Evolutionary conservation across 768 basidiomycete genomes (phyloP).

Genomic region (Auriscalpium vulgare): DNA sequence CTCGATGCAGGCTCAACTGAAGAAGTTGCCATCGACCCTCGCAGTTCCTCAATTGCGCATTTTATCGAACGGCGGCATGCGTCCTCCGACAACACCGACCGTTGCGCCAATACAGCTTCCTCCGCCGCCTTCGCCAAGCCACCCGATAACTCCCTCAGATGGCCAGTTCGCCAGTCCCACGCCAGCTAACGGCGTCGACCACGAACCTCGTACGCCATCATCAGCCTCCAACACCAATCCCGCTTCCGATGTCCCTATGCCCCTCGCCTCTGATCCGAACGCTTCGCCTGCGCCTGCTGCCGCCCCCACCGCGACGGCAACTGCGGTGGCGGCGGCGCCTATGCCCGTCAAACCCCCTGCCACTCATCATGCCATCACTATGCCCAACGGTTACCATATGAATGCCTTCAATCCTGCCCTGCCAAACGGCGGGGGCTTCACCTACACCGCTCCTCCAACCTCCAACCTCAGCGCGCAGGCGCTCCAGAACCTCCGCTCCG

Average conservation of each 20-base stretch:
- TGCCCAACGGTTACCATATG: slow-evolving; percentile 35
- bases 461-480: slow-evolving; percentile 46
- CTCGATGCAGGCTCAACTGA: slow-evolving; percentile 52
- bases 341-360: slow-evolving; percentile 43
- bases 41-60: slow-evolving; percentile 52
- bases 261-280: slow-evolving; percentile 7
- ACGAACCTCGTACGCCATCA: neutral
- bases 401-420: slow-evolving; percentile 36
- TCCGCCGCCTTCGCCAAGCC: slow-evolving; percentile 14
- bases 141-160: slow-evolving; percentile 7
- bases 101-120: slow-evolving; percentile 24
- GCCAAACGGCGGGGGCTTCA: slow-evolving; percentile 27
- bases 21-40: slow-evolving; percentile 49
- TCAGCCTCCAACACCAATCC: neutral
- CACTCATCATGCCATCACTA: slow-evolving; percentile 27
- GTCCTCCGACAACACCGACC: slow-evolving; percentile 35
- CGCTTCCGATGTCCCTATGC: neutral
- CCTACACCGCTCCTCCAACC: slow-evolving; percentile 26
- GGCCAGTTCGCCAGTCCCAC: neutral
- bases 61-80: slow-evolving; percentile 50
- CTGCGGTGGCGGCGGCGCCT: slow-evolving; percentile 24
- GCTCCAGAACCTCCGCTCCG: slow-evolving; percentile 51
- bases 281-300: slow-evolving; percentile 1
- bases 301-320: slow-evolving; percentile 1
- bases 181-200: slow-evolving; percentile 1